Evolutionary conservation across 345 rosid species (phyloP).

Genomic region (Trapa incisa): DNA sequence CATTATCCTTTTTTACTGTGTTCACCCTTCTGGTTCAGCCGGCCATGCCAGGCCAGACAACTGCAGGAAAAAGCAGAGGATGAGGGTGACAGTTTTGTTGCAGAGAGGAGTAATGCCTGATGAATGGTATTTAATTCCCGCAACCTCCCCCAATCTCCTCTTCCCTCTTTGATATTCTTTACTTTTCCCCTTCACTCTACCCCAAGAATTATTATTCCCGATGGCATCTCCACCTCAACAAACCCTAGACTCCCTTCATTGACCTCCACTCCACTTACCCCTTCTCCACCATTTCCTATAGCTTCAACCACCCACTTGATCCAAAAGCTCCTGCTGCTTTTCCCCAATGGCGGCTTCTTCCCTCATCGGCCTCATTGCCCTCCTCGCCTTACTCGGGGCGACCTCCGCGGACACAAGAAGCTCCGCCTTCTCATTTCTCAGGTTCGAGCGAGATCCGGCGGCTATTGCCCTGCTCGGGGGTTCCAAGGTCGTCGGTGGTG

Average conservation of each 20-base stretch:
- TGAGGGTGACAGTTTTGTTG: no score
- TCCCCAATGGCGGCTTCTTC: constrained; percentile 29
- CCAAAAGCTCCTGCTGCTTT: not conserved
- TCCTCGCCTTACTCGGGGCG: no score
- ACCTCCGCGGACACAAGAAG: constrained; percentile 21
- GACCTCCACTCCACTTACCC: not conserved
- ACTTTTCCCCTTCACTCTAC: not conserved
- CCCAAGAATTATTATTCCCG: constrained; percentile 6
- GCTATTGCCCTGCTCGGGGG: constrained; percentile 48
- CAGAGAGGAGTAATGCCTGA: no score
- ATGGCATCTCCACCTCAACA: constrained; percentile 7
- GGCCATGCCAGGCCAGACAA: no score
- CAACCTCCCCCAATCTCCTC: no score
- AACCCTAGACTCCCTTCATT: constrained; percentile 12
- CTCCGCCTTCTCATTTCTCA: constrained; percentile 36
- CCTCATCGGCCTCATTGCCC: no score
- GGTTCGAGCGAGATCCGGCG: constrained; percentile 35
- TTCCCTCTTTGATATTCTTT: no score
- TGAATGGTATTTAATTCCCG: no score
- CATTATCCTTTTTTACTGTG: no score
- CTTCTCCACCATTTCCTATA: not conserved
- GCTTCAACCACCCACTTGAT: constrained; percentile 9
- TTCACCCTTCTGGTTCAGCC: no score
- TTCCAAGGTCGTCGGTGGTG: constrained; percentile 35
- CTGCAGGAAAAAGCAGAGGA: no score